These are phyloP conservation scores for Amborella trichopoda DNA, from an alignment of 164 flowering plant species.

Conservation along the genomic window DNA sequence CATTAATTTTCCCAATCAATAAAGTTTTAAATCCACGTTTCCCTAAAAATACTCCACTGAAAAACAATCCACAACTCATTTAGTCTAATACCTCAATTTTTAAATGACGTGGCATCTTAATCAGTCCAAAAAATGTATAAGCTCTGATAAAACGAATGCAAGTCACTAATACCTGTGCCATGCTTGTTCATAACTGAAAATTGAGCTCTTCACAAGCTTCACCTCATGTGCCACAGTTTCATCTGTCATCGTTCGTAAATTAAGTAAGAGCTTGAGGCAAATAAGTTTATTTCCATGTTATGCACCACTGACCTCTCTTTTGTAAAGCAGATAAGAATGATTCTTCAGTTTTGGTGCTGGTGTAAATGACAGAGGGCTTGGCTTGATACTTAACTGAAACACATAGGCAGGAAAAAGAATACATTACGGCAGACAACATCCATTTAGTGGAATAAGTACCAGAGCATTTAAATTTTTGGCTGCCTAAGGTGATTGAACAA, in stretches of 20 bases:
- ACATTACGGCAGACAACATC: background rate
- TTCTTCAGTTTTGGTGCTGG: slow-evolving; percentile 91
- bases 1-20: no score
- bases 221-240: slow-evolving; percentile 44
- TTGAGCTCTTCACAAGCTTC: slow-evolving; percentile 84
- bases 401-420: slow-evolving; percentile 2
- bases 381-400: slow-evolving; percentile 89
- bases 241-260: no score
- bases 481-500: no score
- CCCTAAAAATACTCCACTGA: no score
- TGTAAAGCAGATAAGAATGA: slow-evolving; percentile 72
- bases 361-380: slow-evolving; percentile 58
- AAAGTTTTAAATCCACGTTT: no score
- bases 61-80: no score
- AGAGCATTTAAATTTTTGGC: background rate
- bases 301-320: slow-evolving; percentile 55
- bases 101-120: no score
- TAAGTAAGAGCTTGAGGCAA: no score
- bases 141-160: no score
- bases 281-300: no score
- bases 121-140: no score
- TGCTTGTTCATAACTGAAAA: slow-evolving; percentile 98
- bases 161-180: slow-evolving; percentile 87
- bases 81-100: no score
- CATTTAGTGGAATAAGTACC: background rate